Conservation (phyloP, 176 grass and related monocot genomes). For the maize (Zea mays) region DNA sequence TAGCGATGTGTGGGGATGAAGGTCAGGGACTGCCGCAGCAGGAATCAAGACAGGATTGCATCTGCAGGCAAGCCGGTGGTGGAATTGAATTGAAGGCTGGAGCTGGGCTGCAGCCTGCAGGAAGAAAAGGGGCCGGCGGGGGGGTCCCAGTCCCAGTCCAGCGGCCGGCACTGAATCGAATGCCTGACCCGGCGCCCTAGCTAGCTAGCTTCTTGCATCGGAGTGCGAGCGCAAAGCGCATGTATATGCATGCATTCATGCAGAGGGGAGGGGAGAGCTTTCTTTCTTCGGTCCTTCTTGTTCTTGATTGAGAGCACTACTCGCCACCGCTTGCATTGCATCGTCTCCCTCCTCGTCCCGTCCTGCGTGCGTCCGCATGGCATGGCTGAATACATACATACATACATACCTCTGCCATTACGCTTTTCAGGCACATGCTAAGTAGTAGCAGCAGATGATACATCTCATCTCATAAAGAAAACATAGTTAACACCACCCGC, state of each 20-base stretch:
- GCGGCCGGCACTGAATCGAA: conserved; percentile 74
- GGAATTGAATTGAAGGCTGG: conserved; percentile 14
- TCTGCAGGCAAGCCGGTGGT: conserved; percentile 37
- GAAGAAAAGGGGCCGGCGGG: background rate
- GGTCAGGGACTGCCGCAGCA: background rate
- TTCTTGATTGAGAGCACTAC: background rate
- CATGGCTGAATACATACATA: background rate
- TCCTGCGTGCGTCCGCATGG: background rate
- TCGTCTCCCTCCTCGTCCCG: background rate
- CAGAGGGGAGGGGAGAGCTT: background rate
- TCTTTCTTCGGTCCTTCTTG: background rate
- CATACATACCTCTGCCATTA: background rate
- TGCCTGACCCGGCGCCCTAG: conserved; percentile 40
- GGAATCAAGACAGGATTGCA: conserved; percentile 40
- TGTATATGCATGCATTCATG: background rate
- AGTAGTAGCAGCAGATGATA: background rate
- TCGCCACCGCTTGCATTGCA: background rate
- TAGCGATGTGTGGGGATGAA: conserved; percentile 41
- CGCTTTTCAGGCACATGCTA: conserved; percentile 19
- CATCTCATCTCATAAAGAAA: background rate
- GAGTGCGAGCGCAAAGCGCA: background rate
- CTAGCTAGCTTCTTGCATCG: conserved; percentile 12
- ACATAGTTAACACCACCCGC: background rate
- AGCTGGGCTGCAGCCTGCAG: background rate
- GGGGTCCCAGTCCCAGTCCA: too few species aligned